Conservation (phyloP, 2,329 filamentous ascomycete species). For the Fusarium odoratissimum region DNA sequence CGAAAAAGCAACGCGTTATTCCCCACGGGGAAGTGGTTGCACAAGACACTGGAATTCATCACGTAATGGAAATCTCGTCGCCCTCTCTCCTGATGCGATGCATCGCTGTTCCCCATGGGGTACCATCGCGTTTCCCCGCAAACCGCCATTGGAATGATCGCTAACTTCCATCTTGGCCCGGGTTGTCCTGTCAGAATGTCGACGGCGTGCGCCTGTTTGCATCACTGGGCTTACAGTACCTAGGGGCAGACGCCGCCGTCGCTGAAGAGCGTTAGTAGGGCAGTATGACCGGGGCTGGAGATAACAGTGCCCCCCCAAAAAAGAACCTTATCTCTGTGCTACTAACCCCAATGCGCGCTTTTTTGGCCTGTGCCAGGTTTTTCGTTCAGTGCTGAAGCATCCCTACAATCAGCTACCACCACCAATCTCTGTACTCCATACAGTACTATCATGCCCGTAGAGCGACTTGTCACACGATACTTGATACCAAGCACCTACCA, state of each 20-base stretch:
- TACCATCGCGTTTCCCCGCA: slow-evolving; percentile 27
- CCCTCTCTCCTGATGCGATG: background rate
- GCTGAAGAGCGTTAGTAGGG: background rate
- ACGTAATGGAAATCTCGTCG: slow-evolving; percentile 36
- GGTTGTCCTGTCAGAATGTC: background rate
- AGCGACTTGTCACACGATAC: slow-evolving; percentile 24
- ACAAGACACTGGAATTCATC: slow-evolving; percentile 14
- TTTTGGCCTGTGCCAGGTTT: slow-evolving; percentile 19
- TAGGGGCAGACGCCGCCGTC: background rate
- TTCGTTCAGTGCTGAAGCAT: slow-evolving; percentile 1
- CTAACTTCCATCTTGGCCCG: background rate
- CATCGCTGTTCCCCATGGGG: slow-evolving; percentile 36
- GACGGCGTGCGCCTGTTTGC: background rate
- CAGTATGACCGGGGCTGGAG: slow-evolving; percentile 21
- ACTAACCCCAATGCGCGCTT: slow-evolving; percentile 30
- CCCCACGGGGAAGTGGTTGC: slow-evolving; percentile 25
- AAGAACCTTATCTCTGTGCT: slow-evolving; percentile 19
- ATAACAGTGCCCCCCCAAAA: slow-evolving; percentile 31
- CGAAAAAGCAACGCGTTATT: background rate
- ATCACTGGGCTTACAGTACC: background rate
- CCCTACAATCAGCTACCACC: slow-evolving; percentile 8
- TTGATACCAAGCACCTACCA: slow-evolving; percentile 9
- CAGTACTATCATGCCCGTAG: slow-evolving; percentile 24
- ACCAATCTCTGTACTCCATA: slow-evolving; percentile 10
- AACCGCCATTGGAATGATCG: slow-evolving; percentile 2